Evolutionary conservation across 148 eudicot species (phyloP), one percentile per base, ranked within the genome.

Genomic region (Persicaria tinctoria): DNA sequence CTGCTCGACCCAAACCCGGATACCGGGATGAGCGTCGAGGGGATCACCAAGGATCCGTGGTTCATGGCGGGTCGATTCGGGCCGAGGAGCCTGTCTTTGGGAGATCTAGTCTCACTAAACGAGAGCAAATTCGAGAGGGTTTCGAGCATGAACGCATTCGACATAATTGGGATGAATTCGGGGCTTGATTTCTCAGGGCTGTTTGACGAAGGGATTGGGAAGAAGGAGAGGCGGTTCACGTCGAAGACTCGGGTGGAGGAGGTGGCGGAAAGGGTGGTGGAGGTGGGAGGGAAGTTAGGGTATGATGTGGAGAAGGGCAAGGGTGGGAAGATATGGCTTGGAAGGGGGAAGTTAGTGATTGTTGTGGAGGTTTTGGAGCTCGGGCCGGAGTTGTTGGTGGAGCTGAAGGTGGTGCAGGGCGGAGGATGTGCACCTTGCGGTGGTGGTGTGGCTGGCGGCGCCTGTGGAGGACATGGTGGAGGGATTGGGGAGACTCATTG

Each of bases 121-220:
- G 70, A 66, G 70, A 66, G 5, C 8, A 38, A 41, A 12, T 44
- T 44, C 9, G 48, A 66, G 8, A 41, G 70, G 70, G 70, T 66
- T 66, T 1, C 18, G 1, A 66, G 48, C 0, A 11, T 66, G 70
- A 66, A 66, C 47, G 70, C 70, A 1, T 66, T 66, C 17, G 70
- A 66, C 18, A 66, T 66, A 66, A 66, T 66, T 48, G 70, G 70
- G 47, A 66, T 66, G 70, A 66, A 66, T 16, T 44, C 70, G 7
- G 17, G 9, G 3, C 18, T 66, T 5, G 18, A 66, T 14, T 11
- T 66, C 3, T 66, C 70, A 0, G 18, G 70, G 1, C 5, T 66
- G 47, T 66, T 66, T 12, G 70, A 66, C 8, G 70, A 44, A 0
- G 47, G 3, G 5, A 41, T 2, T 2, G 48, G 48, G 48, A 44